phyloP scores from a whole-genome alignment of 495 filamentous ascomycete species.

The Aspergillus sparsus region DNA sequence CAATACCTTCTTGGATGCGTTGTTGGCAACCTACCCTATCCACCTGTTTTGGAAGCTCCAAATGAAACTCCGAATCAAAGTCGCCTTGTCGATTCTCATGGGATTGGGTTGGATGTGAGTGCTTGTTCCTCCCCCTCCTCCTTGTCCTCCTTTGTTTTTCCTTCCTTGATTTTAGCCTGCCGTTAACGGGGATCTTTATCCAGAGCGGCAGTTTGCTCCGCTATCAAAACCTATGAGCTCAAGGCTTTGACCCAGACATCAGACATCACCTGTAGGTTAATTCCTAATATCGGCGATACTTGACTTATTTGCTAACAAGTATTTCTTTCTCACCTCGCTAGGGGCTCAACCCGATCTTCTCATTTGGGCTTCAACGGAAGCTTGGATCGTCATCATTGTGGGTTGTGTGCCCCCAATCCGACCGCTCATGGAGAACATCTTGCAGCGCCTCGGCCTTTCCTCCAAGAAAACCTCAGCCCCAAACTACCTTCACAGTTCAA shows the following conservation, averaged over 20 bases:
- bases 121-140: background rate
- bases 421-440: slow-evolving; percentile 23
- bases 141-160: background rate
- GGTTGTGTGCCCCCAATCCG: slow-evolving; percentile 32
- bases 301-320: background rate
- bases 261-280: slow-evolving; percentile 23
- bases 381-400: slow-evolving; percentile 33
- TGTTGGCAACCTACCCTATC: slow-evolving; percentile 34
- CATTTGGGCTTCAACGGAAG: slow-evolving; percentile 32
- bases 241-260: slow-evolving; percentile 22
- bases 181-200: background rate
- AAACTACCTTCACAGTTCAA: background rate
- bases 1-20: slow-evolving; percentile 35
- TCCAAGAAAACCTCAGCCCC: slow-evolving; percentile 18
- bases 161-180: background rate
- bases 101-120: slow-evolving; percentile 42
- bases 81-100: slow-evolving; percentile 41
- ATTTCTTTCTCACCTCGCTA: background rate
- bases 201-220: slow-evolving; percentile 28
- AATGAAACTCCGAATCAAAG: slow-evolving; percentile 30
- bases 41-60: slow-evolving; percentile 38
- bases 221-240: slow-evolving; percentile 30
- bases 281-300: background rate
- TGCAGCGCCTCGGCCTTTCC: slow-evolving; percentile 17
- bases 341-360: slow-evolving; percentile 25